Evolutionary conservation across 1,139 yeast genomes (phyloP), one percentile per base, ranked within the genome.

Genomic region (Saccharomyces hybrid): DNA sequence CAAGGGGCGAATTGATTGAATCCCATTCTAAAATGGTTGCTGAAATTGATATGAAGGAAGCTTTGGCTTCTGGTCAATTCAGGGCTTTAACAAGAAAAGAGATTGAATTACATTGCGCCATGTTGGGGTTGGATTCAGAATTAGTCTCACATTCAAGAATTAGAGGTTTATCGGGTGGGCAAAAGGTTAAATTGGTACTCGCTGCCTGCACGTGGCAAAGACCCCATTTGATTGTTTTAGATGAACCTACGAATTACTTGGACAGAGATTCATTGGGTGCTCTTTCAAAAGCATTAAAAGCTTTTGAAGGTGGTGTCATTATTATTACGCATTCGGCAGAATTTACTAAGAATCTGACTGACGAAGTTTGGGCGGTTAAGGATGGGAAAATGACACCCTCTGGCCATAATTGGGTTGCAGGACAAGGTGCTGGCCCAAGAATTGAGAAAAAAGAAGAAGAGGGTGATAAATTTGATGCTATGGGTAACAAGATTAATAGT

Each of bases 151-250:
- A 91, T 85, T 90, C 98, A 69, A 90, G 97, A 83, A 91, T 91
- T 79, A 90, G 97, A 83, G 98, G 98, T 85, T 85, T 91, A 72
- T 91, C 99, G 66, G 99, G 99, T 85, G 99, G 99, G 82, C 98
- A 93, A 83, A 91, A 91, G 85, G 98, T 91, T 78, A 91, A 91
- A 82, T 87, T 91, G 75, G 99, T 91, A 71, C 82, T 91, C 74
- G 99, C 99, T 77, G 98, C 98, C 77, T 88, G 98, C 85, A 90
- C 98, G 61, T 91, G 98, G 99, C 96, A 90, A 83, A 90, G 97
- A 84, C 98, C 99, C 73, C 98, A 91, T 77, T 84, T 91, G 82
- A 90, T 91, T 71, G 98, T 91, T 70, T 88, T 91, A 77, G 98
- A 91, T 82, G 96, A 89, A 82, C 96, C 96, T 81, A 91, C 97